These are phyloP conservation scores for Nematocida ausubeli DNA, from an alignment of 371 early-diverging fungal species.

Conservation along the genomic window DNA sequence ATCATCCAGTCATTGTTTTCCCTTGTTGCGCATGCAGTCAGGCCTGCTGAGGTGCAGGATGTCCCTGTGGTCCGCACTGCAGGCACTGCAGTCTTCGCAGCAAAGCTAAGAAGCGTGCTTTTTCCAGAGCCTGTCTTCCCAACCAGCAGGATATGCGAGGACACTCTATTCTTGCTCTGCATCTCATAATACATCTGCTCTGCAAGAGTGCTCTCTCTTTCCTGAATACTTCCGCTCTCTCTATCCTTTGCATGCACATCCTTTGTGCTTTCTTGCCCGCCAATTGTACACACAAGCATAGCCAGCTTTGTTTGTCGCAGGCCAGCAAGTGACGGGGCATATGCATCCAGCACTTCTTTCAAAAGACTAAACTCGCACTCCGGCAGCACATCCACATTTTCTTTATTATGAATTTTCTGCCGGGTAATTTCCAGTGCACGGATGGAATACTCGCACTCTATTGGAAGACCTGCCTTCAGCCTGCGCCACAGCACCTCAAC, in stretches of 20 bases:
- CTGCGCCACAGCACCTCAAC: constrained; percentile 56
- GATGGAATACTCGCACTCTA: constrained; percentile 56
- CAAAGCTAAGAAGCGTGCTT: constrained; percentile 59
- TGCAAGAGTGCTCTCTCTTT: constrained; percentile 16
- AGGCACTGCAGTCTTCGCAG: constrained; percentile 56
- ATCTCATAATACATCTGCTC: constrained; percentile 44
- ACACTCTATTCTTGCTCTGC: constrained; percentile 26
- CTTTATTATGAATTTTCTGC: constrained; percentile 7
- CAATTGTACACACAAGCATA: constrained; percentile 57
- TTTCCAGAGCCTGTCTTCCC: constrained; percentile 68
- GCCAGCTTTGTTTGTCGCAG: constrained; percentile 59
- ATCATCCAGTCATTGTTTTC: constrained; percentile 68
- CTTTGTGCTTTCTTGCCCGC: constrained; percentile 31
- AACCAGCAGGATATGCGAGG: constrained; percentile 64
- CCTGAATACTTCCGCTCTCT: neutral
- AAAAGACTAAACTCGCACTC: constrained; percentile 47
- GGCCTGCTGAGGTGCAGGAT: constrained; percentile 66
- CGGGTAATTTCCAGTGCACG: constrained; percentile 51
- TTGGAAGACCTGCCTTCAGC: constrained; percentile 50
- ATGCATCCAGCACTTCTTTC: constrained; percentile 50
- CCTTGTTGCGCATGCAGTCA: constrained; percentile 67
- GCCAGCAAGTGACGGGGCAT: constrained; percentile 60
- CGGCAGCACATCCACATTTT: neutral
- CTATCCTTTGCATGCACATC: neutral
- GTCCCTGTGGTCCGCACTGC: constrained; percentile 63